Evolutionary conservation across 208 protist genomes (phyloP).

Genomic region (Endotrypanum monterogeii): DNA sequence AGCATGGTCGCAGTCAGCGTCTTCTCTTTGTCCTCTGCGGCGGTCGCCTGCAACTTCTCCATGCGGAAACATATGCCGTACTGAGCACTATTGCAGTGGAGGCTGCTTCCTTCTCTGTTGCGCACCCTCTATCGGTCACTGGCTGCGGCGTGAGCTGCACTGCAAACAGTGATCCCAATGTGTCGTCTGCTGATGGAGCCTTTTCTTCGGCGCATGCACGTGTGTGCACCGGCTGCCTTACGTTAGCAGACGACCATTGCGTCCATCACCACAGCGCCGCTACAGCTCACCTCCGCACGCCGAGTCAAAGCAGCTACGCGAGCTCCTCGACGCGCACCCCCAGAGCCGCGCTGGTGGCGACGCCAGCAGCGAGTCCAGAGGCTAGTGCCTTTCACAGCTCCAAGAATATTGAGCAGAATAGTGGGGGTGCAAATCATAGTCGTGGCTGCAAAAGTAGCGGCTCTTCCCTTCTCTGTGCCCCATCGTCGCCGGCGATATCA

Average conservation of each 20-base stretch:
- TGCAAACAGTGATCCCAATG: not conserved
- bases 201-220: not conserved
- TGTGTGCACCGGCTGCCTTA: not conserved
- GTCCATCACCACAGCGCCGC: conserved; percentile 4
- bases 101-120: conserved; percentile 25
- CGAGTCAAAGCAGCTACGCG: conserved; percentile 23
- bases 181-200: not conserved
- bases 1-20: conserved; percentile 71
- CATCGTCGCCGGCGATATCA: not conserved
- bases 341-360: not conserved
- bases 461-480: not conserved
- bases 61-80: conserved; percentile 28
- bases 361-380: not conserved
- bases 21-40: conserved; percentile 70
- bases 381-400: not conserved
- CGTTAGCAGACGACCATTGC: conserved; percentile 3
- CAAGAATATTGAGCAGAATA: not conserved
- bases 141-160: not conserved
- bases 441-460: not conserved
- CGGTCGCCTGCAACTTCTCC: conserved; percentile 34
- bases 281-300: conserved; percentile 19
- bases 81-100: conserved; percentile 25
- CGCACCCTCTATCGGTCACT: conserved; percentile 3
- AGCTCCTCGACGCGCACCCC: conserved; percentile 15
- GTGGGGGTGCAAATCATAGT: not conserved